Evolutionary conservation across 352 stramenopile genomes (phyloP).

Genomic region (Lagenidium sp.): DNA sequence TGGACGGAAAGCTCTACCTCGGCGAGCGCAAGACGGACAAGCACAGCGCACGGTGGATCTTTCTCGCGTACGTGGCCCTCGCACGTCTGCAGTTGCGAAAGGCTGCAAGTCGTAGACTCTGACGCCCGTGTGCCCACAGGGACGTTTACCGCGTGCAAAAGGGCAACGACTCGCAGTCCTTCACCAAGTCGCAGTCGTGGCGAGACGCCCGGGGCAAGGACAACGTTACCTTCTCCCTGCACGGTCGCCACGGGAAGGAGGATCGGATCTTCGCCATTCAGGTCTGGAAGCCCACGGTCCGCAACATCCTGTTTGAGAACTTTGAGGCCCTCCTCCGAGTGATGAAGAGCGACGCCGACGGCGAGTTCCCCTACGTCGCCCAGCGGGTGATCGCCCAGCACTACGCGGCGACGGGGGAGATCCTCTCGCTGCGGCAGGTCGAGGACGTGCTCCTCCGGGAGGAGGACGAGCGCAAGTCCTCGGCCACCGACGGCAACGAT

Average conservation of each 20-base stretch:
- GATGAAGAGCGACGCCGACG: conserved; percentile 37
- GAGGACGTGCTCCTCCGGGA: conserved; percentile 34
- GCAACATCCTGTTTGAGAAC: conserved; percentile 41
- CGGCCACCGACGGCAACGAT: conserved; percentile 2
- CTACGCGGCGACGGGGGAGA: conserved; percentile 25
- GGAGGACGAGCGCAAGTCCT: conserved; percentile 27
- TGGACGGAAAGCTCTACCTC: conserved; percentile 34
- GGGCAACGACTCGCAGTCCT: conserved; percentile 28
- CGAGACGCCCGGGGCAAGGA: conserved; percentile 31
- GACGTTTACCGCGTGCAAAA: conserved; percentile 36
- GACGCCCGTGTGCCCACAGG: too few species aligned
- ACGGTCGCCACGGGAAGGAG: conserved; percentile 21
- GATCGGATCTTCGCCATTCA: conserved; percentile 39
- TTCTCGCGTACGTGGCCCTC: conserved; percentile 23
- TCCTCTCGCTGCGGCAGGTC: conserved; percentile 31
- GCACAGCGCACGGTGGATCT: conserved; percentile 26
- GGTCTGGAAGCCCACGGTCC: conserved; percentile 27
- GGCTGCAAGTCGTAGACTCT: too few species aligned
- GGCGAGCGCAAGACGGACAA: conserved; percentile 33
- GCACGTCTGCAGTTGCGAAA: too few species aligned
- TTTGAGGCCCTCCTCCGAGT: conserved; percentile 26
- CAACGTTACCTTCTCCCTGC: conserved; percentile 39
- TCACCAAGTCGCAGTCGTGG: conserved; percentile 42
- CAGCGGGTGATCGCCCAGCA: conserved; percentile 33
- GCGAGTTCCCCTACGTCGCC: conserved; percentile 35